Evolutionary conservation across 352 stramenopile genomes (phyloP), one percentile per base, ranked within the genome.

Genomic region (Phytophthora sojae): DNA sequence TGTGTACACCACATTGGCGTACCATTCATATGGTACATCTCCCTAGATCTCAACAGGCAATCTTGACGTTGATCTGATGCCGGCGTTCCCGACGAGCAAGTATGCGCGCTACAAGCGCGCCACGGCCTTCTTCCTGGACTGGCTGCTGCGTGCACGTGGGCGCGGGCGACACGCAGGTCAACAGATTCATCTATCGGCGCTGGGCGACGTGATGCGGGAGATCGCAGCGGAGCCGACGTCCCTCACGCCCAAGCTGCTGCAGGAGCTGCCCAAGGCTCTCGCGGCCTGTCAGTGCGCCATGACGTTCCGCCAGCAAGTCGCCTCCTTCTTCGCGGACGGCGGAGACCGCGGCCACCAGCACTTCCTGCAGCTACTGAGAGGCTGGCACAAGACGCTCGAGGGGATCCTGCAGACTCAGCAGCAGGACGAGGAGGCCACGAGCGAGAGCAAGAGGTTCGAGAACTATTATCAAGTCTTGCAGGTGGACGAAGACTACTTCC

Each of bases 61-160:
- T 29, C 26, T 29, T 29, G 21, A 21, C 21, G 21, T n/a, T n/a
- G n/a, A n/a, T n/a, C n/a, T n/a, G n/a, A 30, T 30, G 26, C 26
- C 26, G 25, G 25, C 25, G 0, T 32, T 32, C 29, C 29, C 29
- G 4, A 49, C 52, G 23, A 57, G 47, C 39, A 55, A 57, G 37
- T 67, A 75, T 19, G 55, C 55, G 29, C 61, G 49, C 29, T 71
- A 63, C 55, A 75, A 67, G 55, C 61, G 61, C 14, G 61, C 55
- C n/a, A 70, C 67, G 11, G 47, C 54, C 23, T 65, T 49, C 61
- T 74, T 74, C 55, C 67, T 74, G 61, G 55, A 66, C 61, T 74
- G 55, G 61, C 67, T 74, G 37, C 47, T 70, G 47, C 61, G 44
- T 1, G 66, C 66, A 25, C 66, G 53, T 9, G 45, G 58, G 3